Evolutionary conservation across 2,329 filamentous ascomycete genomes (phyloP), one percentile per base, ranked within the genome.

Genomic region (Gliomastix tumulicola): DNA sequence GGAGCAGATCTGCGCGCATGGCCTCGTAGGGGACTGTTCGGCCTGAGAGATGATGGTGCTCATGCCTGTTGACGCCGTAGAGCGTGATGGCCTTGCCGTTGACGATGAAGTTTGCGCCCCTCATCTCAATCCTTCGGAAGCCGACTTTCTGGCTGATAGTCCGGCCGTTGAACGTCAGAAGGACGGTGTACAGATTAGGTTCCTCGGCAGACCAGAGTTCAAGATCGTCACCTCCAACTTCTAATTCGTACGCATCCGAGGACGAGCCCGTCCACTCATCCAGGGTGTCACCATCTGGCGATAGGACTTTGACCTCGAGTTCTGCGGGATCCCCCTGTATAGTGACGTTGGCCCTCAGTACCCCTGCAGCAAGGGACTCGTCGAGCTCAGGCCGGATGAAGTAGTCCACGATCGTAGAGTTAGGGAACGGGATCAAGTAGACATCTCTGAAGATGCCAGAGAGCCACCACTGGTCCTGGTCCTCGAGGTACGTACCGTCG

Each of bases 371-470:
- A 45, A 76, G 76, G 0, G 65, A 49, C 3, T 54, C 46, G 45
- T 80, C 72, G 1, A 82, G 57, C 4, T 69, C 49, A 1, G 71
- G 71, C n/a, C n/a, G n/a, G n/a, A n/a, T 49, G 45, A 73, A 74
- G 44, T 74, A 69, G 45, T 82, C 73, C 34, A 79, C 68, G 34
- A 82, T 73, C 16, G 54, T 53, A 10, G 61, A 49, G 17, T 56
- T 53, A 0, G 74, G 70, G 40, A 82, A 75, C 0, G 68, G 66
- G 7, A 82, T 51, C 5, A 85, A 57, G 35, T 74, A 67, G 1
- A 84, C 79, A 47, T 84, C 79, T n/a, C 79, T 68, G 49, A 82
- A 84, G 34, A 83, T 84, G 66, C 70, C 73, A 18, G 72, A 78
- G 6, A 82, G 56, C 73, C 77, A 79, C 79, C 80, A 84, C 49